phyloP scores from a whole-genome alignment of 2,329 filamentous ascomycete genomes.

The Cryphonectria carpinicola region DNA sequence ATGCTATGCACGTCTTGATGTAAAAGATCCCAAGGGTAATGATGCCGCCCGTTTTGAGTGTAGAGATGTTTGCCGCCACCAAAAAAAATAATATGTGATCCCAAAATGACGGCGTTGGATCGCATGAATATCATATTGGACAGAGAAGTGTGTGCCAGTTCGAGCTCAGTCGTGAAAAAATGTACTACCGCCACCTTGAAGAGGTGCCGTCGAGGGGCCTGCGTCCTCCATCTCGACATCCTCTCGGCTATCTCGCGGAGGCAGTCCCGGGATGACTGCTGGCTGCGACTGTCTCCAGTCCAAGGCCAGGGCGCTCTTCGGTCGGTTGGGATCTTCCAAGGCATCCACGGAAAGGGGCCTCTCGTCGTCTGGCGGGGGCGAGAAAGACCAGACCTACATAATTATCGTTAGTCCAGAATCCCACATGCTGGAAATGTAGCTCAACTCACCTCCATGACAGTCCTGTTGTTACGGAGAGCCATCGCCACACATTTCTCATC shows the following conservation, averaged over 20 bases:
- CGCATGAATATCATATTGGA: neutral
- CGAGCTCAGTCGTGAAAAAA: conserved; percentile 54
- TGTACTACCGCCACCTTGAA: conserved; percentile 50
- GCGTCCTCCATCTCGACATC: conserved; percentile 63
- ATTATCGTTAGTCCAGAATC: conserved; percentile 35
- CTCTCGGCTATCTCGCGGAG: conserved; percentile 42
- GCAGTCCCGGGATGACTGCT: conserved; percentile 37
- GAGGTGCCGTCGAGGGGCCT: conserved; percentile 58
- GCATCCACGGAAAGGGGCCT: conserved; percentile 50
- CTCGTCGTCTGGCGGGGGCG: conserved; percentile 76
- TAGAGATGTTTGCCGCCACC: conserved; percentile 9
- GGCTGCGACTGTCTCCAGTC: conserved; percentile 45
- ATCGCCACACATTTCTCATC: conserved; percentile 98
- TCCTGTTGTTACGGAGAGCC: conserved; percentile 80
- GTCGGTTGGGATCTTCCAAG: conserved; percentile 51
- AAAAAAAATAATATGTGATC: neutral
- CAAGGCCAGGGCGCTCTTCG: conserved; percentile 55
- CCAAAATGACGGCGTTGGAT: conserved; percentile 5
- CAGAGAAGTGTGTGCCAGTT: neutral
- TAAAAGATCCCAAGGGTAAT: conserved; percentile 11
- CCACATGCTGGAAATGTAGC: neutral
- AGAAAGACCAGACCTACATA: conserved; percentile 87
- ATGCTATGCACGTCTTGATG: conserved; percentile 27
- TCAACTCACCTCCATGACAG: conserved; percentile 89
- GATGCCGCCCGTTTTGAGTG: conserved; percentile 5